Conservation (phyloP, 2,329 filamentous ascomycete species). For the Zymoseptoria brevis region DNA sequence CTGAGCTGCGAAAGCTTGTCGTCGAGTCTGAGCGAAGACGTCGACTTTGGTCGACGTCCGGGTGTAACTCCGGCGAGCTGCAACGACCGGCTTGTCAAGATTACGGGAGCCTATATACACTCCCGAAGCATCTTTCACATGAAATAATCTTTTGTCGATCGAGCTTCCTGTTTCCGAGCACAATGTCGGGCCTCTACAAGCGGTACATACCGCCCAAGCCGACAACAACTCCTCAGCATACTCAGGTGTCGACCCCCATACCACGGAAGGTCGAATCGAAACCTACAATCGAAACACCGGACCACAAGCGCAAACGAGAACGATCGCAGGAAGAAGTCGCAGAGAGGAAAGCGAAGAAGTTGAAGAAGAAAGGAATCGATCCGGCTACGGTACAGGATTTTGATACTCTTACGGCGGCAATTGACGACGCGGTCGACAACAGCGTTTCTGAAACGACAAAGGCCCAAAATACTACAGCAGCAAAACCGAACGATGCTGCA, state of each 20-base stretch:
- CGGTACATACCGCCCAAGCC: slow-evolving; percentile 39
- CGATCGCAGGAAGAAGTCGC: slow-evolving; percentile 24
- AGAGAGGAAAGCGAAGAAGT: slow-evolving; percentile 27
- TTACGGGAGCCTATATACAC: background rate
- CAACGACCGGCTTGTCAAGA: background rate
- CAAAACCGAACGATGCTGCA: slow-evolving; percentile 6
- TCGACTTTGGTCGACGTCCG: too few species aligned
- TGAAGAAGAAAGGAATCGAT: slow-evolving; percentile 23
- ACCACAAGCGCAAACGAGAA: slow-evolving; percentile 28
- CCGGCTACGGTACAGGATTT: slow-evolving; percentile 5
- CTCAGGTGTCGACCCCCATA: background rate
- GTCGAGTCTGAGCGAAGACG: too few species aligned
- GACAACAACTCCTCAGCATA: background rate
- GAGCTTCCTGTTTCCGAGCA: background rate
- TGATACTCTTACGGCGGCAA: background rate
- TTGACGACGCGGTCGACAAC: background rate
- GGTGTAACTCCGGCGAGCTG: background rate
- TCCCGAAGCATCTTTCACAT: slow-evolving; percentile 9
- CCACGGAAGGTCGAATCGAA: background rate
- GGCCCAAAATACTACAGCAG: background rate
- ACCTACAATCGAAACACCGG: slow-evolving; percentile 1
- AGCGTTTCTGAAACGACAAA: background rate
- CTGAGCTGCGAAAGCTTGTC: too few species aligned
- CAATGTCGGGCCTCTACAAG: slow-evolving; percentile 40
- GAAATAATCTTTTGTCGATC: slow-evolving; percentile 1